Base-by-base conservation (phyloP, 2,329 filamentous ascomycete genomes). In the Graphiopsis chlorocephala region DNA sequence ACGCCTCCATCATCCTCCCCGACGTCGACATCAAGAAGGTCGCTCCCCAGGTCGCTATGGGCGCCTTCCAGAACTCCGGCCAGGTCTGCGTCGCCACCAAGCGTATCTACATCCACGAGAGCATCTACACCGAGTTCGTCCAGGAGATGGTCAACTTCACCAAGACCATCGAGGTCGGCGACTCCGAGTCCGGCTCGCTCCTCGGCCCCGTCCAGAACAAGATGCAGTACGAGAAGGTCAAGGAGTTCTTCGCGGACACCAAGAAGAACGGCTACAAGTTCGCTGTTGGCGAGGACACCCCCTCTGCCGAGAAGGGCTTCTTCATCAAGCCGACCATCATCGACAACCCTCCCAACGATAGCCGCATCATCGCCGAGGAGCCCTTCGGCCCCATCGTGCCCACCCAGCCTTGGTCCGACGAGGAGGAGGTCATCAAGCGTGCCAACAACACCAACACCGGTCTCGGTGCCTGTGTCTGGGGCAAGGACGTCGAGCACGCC, bases 141-240 rank as follows among this genome's bases (percentile, higher is more conserved):
- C 71, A 78, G 62, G 80, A 77, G 31, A 78, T 83, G 78, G 83
- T 80, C 65, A 79, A 78, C 60, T 78, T 72, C 75, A 78, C 72
- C 70, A 78, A 78, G 66, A 71, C 72, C 6, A 68, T 85, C 64
- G 82, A 83, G 69, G 77, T 76, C 4, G 82, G 82, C 8, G 63
- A 67, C 8, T 72, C 72, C 10, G 72, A 77, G 61, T 78, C 79
- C 3, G 80, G 77, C 3, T 78, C 79, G 26, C 76, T 83, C 65
- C 84, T 88, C 1, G 89, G 87, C 78, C 77, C 86, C 6, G 79
- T 83, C 52, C 83, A 87, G 68, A 86, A 88, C 75, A 77, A 76
- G 63, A 83, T 88, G 73, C 84, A 88, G 68, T 84, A 81, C 12
- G 73, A 85, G 31, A 81, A 80, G 2, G 81, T 86, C 68, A 75